Percentiles rank a stretch among this genome's conserved stretches.
These are phyloP conservation scores for Apiospora pterosperma DNA, from an alignment of 2,329 filamentous ascomycete species.

Conservation along the genomic window DNA sequence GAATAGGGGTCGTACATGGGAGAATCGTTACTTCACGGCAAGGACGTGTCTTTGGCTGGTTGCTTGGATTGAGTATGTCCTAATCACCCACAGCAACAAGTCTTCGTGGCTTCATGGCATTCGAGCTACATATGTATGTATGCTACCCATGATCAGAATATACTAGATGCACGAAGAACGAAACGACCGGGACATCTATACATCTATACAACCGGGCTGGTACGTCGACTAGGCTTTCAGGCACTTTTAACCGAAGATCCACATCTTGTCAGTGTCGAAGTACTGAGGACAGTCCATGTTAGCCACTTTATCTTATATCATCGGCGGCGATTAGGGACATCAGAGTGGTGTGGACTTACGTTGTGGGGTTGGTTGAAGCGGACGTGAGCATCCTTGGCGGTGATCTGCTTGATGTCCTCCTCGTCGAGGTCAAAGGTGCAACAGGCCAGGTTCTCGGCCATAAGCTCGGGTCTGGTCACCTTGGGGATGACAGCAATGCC, in stretches of 20 bases:
- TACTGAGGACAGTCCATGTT: slow-evolving; percentile 36
- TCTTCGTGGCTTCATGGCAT: background rate
- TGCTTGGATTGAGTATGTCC: background rate
- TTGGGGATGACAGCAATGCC: slow-evolving; percentile 81
- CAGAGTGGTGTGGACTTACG: slow-evolving; percentile 42
- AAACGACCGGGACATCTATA: background rate
- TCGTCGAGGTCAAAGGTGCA: slow-evolving; percentile 62
- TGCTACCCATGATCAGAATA: background rate
- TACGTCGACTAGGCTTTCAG: background rate
- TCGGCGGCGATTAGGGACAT: background rate
- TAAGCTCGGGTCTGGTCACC: slow-evolving; percentile 51
- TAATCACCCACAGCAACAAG: background rate
- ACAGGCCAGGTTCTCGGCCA: slow-evolving; percentile 66
- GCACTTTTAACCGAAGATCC: slow-evolving; percentile 49
- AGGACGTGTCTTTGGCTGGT: background rate
- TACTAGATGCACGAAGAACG: background rate
- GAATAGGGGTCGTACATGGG: background rate
- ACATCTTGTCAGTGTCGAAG: slow-evolving; percentile 53
- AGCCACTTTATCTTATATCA: background rate
- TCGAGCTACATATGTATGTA: slow-evolving; percentile 1
- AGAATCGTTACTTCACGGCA: background rate
- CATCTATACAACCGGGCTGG: background rate
- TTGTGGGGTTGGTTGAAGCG: slow-evolving; percentile 76
- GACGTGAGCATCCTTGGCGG: slow-evolving; percentile 59
- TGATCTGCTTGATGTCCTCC: slow-evolving; percentile 65